A percentile compares a stretch with the other conserved stretches of the same genome.
phyloP scores from a whole-genome alignment of 371 early-diverging fungal species.

The Mucor circinelloides region DNA sequence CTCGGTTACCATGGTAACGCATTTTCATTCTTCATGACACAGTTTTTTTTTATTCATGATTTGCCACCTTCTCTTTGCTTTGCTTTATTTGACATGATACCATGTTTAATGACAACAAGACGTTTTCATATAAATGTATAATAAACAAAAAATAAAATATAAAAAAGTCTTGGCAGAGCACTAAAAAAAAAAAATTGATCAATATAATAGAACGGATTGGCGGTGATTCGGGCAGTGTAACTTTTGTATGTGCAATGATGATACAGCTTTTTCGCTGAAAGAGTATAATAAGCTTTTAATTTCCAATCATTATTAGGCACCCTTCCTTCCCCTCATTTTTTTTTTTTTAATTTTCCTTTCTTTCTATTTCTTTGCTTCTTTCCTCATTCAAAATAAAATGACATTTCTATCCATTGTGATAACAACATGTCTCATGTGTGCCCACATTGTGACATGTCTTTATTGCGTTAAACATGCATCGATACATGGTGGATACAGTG shows the following conservation, averaged over 20 bases:
- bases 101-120: not conserved
- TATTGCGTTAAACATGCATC: slow-evolving; percentile 8
- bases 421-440: not conserved
- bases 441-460: not conserved
- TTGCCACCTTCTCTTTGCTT: not conserved
- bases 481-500: not conserved
- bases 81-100: not conserved
- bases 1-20: not conserved
- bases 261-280: no score
- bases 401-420: not conserved
- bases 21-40: not conserved
- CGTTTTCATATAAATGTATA: not conserved
- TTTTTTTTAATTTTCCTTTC: not conserved
- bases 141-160: no score
- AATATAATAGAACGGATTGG: not conserved
- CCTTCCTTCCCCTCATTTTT: not conserved
- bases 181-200: slow-evolving; percentile 1
- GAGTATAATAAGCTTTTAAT: slow-evolving; percentile 1
- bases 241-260: not conserved
- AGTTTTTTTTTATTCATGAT: not conserved
- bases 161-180: slow-evolving; percentile 25
- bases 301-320: not conserved
- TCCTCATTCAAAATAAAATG: not conserved
- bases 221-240: slow-evolving; percentile 6
- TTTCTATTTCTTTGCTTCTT: not conserved